Base-by-base conservation (phyloP, 2,329 filamentous ascomycete species). In the Colletotrichum sojae region DNA sequence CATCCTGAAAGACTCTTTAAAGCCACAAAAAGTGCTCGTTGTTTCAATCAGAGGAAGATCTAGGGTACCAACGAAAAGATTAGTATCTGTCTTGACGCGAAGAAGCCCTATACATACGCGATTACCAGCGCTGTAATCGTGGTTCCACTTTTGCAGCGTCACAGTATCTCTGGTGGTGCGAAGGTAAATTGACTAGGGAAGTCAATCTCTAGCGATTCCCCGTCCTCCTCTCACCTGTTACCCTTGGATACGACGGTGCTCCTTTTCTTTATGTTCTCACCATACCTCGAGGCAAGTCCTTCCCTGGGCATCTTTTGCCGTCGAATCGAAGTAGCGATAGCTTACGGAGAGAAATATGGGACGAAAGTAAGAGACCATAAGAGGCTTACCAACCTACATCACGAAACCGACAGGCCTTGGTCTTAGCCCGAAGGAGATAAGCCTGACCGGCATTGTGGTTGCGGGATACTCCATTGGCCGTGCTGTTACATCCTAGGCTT, bases 401-500 rank as follows among this genome's bases (percentile, higher is more conserved):
- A 61, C 46, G 52, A 25, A 25, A 5, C 4, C 5, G 22, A 25
- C 22, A 5, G 22, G 4, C 25, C 46, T 61, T 1, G 48, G 46
- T 4, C 18, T 61, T n/a, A 52, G 18, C 2, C 16, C 46, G 6
- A 52, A 61, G 22, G 58, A 61, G 13, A 16, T 12, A 16, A 51
- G 13, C 22, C 58, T 61, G 18, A 52, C 22, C 5, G 58, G 46
- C 36, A 22, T 52, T 12, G 27, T 52, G 58, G 58, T 25, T 12
- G 46, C 58, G 4, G 58, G 58, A 0, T 61, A 61, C 20, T 51
- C 58, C 4, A 40, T 61, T n/a, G 58, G 58, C 18, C 46, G 27
- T 2, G 31, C 18, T 12, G 22, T 61, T 4, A 18, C 18, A 15
- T 61, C 43, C 15, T 27, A n/a, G 31, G 31, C 15, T 10, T n/a